Evolutionary conservation across 177 flowering plant genomes (phyloP), one percentile per base, ranked within the genome.

Genomic region (Tripterygium wilfordii): DNA sequence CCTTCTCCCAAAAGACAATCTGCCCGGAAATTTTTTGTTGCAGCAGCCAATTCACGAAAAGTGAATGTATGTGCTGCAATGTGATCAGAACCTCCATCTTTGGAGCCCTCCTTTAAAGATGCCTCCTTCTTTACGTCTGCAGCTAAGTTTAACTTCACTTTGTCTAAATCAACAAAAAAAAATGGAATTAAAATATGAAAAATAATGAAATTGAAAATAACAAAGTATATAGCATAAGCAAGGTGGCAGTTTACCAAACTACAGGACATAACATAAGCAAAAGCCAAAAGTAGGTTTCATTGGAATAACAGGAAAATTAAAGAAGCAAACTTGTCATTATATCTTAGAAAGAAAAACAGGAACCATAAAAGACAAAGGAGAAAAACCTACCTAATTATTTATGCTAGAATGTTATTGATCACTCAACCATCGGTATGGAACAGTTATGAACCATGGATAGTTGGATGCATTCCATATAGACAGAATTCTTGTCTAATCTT

Each of bases 51-150:
- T 19, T 38, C 42, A 4, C 42, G 18, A 10, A 38, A 38, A 6
- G 42, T 38, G 4, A 38, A 38, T 4, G 20, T 38, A 7, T 38
- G 42, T 38, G 42, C 18, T 10, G 42, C 42, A 15, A 38, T 38
- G 42, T 16, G 8, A 15, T 38, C 4, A 6, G 42, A 38, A 3
- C 21, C 21, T 18, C 19, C 20, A 38, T 38, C 6, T 38, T 38
- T 15, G 12, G 42, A 38, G 2, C 8, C 42, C 21, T 38, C 42
- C 42, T 16, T 38, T n/a, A n/a, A n/a, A 23, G 53, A 15, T 15
- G 28, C 48, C 33, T 55, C 65, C 45, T 49, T 48, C 43, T 54
- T 62, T 23, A 42, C 62, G 42, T 67, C 64, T 4, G 32, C 0
- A 1, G 48, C 13, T 0, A 40, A 10, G 25, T 50, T 62, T 17